These are phyloP conservation scores for Salix caprea DNA, from an alignment of 345 rosid genomes.

Conservation along the genomic window DNA sequence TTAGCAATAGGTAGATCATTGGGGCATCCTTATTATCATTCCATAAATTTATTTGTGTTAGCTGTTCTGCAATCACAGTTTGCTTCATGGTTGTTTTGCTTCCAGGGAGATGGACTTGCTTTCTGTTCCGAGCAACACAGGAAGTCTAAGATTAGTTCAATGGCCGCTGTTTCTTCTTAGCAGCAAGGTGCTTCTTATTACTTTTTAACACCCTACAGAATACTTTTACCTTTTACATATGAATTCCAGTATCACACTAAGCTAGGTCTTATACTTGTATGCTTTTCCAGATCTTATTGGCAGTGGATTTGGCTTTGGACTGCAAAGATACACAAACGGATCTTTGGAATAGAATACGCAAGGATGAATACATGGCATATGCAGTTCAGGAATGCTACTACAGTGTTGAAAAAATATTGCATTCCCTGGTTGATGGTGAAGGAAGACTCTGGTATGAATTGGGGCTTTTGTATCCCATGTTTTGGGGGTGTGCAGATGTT, in stretches of 20 bases:
- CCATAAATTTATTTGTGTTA: slow-evolving; percentile 9
- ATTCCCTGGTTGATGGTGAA: slow-evolving; percentile 83
- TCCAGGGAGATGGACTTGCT: slow-evolving; percentile 97
- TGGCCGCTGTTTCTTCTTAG: slow-evolving; percentile 99
- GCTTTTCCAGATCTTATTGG: slow-evolving; percentile 70
- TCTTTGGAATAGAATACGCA: slow-evolving; percentile 77
- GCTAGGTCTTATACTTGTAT: neutral
- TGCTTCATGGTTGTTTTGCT: slow-evolving; percentile 6
- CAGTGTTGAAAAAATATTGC: slow-evolving; percentile 73
- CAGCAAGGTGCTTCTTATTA: slow-evolving; percentile 65
- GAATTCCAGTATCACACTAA: neutral
- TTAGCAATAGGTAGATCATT: slow-evolving; percentile 67
- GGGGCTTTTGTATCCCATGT: slow-evolving; percentile 7
- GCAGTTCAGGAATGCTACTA: slow-evolving; percentile 96
- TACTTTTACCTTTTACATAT: neutral
- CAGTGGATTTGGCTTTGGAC: slow-evolving; percentile 91
- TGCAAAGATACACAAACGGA: slow-evolving; percentile 73
- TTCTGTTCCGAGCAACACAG: slow-evolving; percentile 85
- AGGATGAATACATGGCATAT: slow-evolving; percentile 95
- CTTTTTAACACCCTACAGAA: neutral
- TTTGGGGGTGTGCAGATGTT: neutral
- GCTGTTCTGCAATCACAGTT: neutral
- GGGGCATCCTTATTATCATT: slow-evolving; percentile 12
- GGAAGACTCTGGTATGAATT: slow-evolving; percentile 80
- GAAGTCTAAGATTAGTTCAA: slow-evolving; percentile 85